Conservation (phyloP, 345 rosid genomes). For the Euphorbia peplus region DNA sequence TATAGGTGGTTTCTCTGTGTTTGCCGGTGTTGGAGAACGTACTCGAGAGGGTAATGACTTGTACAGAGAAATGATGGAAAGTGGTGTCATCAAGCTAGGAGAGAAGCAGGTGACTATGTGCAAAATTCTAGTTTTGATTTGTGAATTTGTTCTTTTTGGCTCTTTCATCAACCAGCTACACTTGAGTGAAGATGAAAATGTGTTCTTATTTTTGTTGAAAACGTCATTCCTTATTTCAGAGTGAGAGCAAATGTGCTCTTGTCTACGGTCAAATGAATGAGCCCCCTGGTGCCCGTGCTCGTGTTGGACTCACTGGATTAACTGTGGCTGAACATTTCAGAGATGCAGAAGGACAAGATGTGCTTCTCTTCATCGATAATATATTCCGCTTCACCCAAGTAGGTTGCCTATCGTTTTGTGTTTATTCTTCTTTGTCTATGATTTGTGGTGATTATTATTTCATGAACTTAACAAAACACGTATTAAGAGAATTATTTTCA, state of each 20-base stretch:
- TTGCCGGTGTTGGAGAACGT: conserved; percentile 98
- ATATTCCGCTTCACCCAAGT: conserved; percentile 97
- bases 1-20: conserved; percentile 96
- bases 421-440: background rate
- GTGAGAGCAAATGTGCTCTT: conserved; percentile 95
- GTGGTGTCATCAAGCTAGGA: conserved; percentile 99
- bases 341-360: conserved; percentile 99
- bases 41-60: conserved; percentile 99
- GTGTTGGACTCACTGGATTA: conserved; percentile 97
- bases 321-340: conserved; percentile 98
- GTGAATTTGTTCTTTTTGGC: too few relatives aligned
- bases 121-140: background rate
- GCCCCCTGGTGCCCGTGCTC: conserved; percentile 99
- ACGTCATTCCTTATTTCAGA: conserved; percentile 29
- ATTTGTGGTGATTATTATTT: background rate
- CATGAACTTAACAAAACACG: too few relatives aligned
- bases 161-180: too few relatives aligned
- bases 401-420: background rate
- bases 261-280: conserved; percentile 99
- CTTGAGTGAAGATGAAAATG: too few relatives aligned
- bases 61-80: conserved; percentile 97
- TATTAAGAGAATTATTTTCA: background rate
- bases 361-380: conserved; percentile 93
- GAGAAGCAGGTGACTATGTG: conserved; percentile 66
- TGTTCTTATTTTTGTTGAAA: too few relatives aligned